Percentiles rank a stretch among this genome's conserved stretches.
These are phyloP conservation scores for Aspergillus wentii DNA, from an alignment of 495 filamentous ascomycete species.

Conservation along the genomic window DNA sequence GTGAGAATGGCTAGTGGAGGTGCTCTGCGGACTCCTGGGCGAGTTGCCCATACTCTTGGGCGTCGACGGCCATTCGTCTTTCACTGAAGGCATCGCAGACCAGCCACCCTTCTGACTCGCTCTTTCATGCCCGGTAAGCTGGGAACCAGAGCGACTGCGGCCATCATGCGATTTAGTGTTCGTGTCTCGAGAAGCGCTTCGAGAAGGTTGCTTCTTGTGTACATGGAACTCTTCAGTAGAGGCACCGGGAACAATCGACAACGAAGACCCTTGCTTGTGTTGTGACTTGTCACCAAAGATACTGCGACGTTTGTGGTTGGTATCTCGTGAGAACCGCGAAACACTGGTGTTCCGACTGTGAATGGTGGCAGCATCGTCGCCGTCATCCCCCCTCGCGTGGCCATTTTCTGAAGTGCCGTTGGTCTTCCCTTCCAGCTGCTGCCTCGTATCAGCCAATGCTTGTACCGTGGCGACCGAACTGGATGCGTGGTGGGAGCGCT, in stretches of 20 bases:
- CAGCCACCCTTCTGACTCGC: slow-evolving; percentile 28
- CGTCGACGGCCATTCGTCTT: slow-evolving; percentile 34
- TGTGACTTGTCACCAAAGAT: slow-evolving; percentile 37
- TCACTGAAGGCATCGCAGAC: slow-evolving; percentile 35
- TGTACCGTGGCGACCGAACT: slow-evolving; percentile 34
- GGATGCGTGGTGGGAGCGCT: slow-evolving; percentile 32
- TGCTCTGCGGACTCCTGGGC: slow-evolving; percentile 14
- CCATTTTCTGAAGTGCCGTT: slow-evolving; percentile 15
- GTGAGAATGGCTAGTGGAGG: slow-evolving; percentile 5
- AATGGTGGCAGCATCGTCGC: slow-evolving; percentile 40
- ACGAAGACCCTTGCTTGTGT: slow-evolving; percentile 31
- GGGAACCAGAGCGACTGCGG: slow-evolving; percentile 27
- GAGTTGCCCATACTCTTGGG: slow-evolving; percentile 21
- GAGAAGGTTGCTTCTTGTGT: slow-evolving; percentile 24
- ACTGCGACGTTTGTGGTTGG: slow-evolving; percentile 35
- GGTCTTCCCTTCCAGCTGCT: slow-evolving; percentile 18
- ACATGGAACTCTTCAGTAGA: slow-evolving; percentile 20
- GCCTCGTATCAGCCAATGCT: slow-evolving; percentile 10
- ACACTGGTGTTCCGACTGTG: slow-evolving; percentile 38
- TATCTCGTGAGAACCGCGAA: slow-evolving; percentile 36
- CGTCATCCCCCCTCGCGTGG: slow-evolving; percentile 18
- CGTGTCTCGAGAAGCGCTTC: slow-evolving; percentile 27
- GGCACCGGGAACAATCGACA: slow-evolving; percentile 21
- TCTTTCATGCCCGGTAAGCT: slow-evolving; percentile 20
- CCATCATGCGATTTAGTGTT: slow-evolving; percentile 28